Evolutionary conservation across 2,329 filamentous ascomycete species (phyloP), one percentile per base, ranked within the genome.

Genomic region (Apiospora aurea): DNA sequence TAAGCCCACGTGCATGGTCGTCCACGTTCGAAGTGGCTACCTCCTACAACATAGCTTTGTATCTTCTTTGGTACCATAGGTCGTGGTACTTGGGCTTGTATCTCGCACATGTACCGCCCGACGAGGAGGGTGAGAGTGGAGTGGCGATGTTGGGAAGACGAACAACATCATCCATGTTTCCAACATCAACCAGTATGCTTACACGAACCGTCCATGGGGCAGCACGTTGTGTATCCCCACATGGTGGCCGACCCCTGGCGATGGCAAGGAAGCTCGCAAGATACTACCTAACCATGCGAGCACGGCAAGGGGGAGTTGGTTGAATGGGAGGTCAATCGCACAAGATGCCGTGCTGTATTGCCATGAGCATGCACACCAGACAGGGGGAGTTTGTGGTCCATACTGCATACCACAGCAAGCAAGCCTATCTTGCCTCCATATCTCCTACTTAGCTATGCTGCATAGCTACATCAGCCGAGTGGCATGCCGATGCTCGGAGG

Each of bases 61-160:
- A 64, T 41, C 57, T 64, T 41, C 11, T 14, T 18, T 14, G 10
- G 57, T n/a, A 41, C 29, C 21, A 34, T 13, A 64, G 41, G 57
- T 64, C 57, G 21, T n/a, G 57, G 57, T 64, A 64, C 57, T 64
- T 64, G 34, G 57, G 13, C 18, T 5, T 41, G 57, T 64, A 64
- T 41, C 29, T 41, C 57, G 13, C 57, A 41, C 8, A 41, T 64
- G 57, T 64, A 64, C 57, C 57, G 18, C 8, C 5, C 29, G 10
- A n/a, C 5, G 21, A n/a, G 4, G 57, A n/a, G 4, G 57, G 34
- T 16, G 53, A 21, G 53, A 34, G 53, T 61, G 53, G 53, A 29
- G 57, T 49, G 34, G 29, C 16, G 29, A 7, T 61, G 53, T 61
- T 61, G 53, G 53, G 53, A 13, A 61, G 51, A 49, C 10, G 26